These are phyloP conservation scores for Cordia subcordata DNA, from an alignment of 257 asterid species.

Conservation along the genomic window DNA sequence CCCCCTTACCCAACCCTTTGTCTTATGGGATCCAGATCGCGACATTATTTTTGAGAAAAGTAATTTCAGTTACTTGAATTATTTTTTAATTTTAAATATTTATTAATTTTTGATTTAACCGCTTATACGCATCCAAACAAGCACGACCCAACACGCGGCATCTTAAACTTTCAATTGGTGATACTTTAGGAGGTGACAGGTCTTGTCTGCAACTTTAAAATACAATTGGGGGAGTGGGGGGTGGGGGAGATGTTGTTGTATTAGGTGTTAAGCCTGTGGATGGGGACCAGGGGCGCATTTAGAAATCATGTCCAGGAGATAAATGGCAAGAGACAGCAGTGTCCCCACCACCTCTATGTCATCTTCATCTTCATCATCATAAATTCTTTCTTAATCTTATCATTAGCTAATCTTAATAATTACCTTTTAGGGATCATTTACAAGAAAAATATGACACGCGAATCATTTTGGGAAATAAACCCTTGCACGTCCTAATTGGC, in stretches of 20 bases:
- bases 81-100: too few species aligned
- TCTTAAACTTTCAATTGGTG: not conserved
- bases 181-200: not conserved
- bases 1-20: too few species aligned
- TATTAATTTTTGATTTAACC: too few species aligned
- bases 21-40: too few species aligned
- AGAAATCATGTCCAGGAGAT: conserved; percentile 9
- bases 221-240: not conserved
- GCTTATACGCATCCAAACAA: too few species aligned
- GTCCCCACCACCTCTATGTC: not conserved
- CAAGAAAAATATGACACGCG: too few species aligned
- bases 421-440: not conserved
- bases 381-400: too few species aligned
- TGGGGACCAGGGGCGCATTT: too few species aligned
- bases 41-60: too few species aligned
- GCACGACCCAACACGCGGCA: too few species aligned
- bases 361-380: not conserved
- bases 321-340: conserved; percentile 3
- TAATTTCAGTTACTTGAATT: too few species aligned
- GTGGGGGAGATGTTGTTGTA: not conserved
- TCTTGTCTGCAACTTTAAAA: not conserved
- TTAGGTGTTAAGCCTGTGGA: not conserved
- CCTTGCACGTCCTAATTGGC: not conserved
- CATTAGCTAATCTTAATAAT: not conserved
- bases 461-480: too few species aligned